Percentiles rank a stretch among this genome's conserved stretches.
Conservation (phyloP, 306 rosid genomes). For the Vachellia collinsii region DNA sequence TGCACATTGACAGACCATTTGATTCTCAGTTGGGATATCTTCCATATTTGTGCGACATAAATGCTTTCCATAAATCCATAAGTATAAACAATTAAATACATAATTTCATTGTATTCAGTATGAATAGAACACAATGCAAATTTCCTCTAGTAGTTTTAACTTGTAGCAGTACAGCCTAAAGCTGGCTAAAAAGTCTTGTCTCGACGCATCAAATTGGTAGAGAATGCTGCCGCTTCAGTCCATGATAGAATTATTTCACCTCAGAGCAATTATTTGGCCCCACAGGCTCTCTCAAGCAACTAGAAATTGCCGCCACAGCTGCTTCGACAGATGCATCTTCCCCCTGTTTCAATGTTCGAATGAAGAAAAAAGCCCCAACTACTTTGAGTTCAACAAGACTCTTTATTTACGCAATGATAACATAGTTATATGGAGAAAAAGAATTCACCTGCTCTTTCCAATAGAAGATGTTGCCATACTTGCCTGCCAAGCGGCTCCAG, state of each 20-base stretch:
- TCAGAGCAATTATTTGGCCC: constrained; percentile 85
- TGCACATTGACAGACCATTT: constrained; percentile 25
- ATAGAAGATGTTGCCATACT: constrained; percentile 89
- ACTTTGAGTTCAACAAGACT: constrained; percentile 13
- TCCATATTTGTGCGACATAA: constrained; percentile 19
- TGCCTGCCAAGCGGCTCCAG: constrained; percentile 97
- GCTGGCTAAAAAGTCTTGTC: constrained; percentile 21
- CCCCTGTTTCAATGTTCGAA: constrained; percentile 59
- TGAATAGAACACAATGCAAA: constrained; percentile 10
- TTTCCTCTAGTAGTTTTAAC: constrained; percentile 5
- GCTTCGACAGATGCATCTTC: constrained; percentile 95
- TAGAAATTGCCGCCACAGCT: constrained; percentile 87
- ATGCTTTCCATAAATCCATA: constrained; percentile 28
- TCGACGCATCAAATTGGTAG: constrained; percentile 15
- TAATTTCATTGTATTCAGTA: constrained; percentile 17
- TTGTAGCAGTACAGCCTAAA: constrained; percentile 15
- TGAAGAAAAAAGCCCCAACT: neutral
- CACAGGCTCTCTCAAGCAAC: constrained; percentile 88
- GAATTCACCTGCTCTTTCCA: constrained; percentile 86
- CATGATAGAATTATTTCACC: constrained; percentile 55
- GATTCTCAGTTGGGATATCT: constrained; percentile 21
- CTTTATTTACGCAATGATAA: constrained; percentile 2
- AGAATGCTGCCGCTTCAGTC: neutral
- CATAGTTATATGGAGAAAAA: neutral
- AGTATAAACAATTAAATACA: constrained; percentile 30